These are phyloP conservation scores for Annulohypoxylon truncatum DNA, from an alignment of 2,329 filamentous ascomycete species.

Conservation along the genomic window DNA sequence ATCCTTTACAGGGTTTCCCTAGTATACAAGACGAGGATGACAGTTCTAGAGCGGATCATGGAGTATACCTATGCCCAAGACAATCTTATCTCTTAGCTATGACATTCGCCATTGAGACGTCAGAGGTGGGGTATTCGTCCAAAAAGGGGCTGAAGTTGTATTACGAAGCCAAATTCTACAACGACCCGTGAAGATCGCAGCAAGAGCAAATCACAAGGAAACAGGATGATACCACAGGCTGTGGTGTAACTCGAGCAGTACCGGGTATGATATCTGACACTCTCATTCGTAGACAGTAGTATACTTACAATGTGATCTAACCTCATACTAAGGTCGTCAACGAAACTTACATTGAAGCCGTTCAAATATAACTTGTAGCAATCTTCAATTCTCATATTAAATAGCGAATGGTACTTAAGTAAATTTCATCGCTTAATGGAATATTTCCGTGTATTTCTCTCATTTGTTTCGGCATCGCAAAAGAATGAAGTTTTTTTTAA, in stretches of 20 bases:
- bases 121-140: slow-evolving; percentile 14
- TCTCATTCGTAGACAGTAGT: no score
- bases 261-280: no score
- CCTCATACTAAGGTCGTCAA: no score
- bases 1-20: not conserved
- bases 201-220: slow-evolving; percentile 12
- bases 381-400: no score
- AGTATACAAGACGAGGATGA: not conserved
- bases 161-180: not conserved
- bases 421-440: no score
- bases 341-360: no score
- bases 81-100: slow-evolving; percentile 12
- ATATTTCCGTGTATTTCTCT: no score
- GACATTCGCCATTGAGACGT: not conserved
- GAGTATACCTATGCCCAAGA: not conserved
- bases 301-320: no score
- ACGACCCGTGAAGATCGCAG: not conserved
- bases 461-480: no score
- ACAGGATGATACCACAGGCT: not conserved
- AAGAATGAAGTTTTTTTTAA: no score
- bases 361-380: no score
- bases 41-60: not conserved
- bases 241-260: slow-evolving; percentile 1
- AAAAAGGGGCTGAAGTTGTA: slow-evolving; percentile 12
- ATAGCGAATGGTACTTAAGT: no score